A percentile compares a stretch with the other conserved stretches of the same genome.
Conservation (phyloP, 2,329 filamentous ascomycete genomes). For the Lasiodiplodia hormozganensis region DNA sequence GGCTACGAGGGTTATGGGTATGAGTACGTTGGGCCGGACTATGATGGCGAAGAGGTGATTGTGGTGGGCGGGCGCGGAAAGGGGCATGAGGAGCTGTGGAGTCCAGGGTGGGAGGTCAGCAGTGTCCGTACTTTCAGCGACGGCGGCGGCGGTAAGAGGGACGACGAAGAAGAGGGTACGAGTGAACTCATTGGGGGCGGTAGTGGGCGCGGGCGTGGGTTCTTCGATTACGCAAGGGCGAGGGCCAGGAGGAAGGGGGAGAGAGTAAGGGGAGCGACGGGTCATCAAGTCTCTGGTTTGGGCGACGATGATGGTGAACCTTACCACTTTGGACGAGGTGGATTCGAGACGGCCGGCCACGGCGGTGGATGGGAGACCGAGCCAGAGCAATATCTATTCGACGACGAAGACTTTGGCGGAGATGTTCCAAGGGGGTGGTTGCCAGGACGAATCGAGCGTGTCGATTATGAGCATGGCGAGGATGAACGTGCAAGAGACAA, state of each 20-base stretch:
- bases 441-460: neutral
- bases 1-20: neutral
- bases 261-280: neutral
- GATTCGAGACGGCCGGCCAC: neutral
- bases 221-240: neutral
- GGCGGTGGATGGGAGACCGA: neutral
- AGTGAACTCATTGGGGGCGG: neutral
- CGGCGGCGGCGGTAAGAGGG: neutral
- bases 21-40: neutral
- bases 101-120: constrained; percentile 10
- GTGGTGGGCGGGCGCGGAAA: neutral
- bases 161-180: neutral
- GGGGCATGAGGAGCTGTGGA: neutral
- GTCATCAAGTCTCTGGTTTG: neutral
- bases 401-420: neutral
- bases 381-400: neutral
- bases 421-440: neutral
- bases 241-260: constrained; percentile 10
- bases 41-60: neutral
- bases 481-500: neutral
- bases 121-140: neutral
- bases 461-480: neutral
- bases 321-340: neutral
- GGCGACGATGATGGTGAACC: neutral
- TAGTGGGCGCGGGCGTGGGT: neutral